These are phyloP conservation scores for Coprinellus micaceus DNA, from an alignment of 768 basidiomycete species.

Conservation along the genomic window DNA sequence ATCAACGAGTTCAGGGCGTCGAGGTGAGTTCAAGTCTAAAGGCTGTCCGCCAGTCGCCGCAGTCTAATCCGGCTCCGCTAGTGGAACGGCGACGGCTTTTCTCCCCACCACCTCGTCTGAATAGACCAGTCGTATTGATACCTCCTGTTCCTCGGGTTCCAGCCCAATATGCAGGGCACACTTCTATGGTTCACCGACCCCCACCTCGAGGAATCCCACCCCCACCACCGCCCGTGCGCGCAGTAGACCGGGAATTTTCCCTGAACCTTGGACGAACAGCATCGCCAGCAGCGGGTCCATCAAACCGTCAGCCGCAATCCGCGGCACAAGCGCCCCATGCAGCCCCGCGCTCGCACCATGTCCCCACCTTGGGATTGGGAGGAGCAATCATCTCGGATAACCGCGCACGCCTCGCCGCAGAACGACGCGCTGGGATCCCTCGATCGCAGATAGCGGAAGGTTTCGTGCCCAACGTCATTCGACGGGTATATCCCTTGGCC, in stretches of 20 bases:
- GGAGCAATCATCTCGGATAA: conserved; percentile 53
- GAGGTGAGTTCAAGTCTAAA: neutral
- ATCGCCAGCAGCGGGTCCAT: conserved; percentile 22
- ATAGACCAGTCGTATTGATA: conserved; percentile 26
- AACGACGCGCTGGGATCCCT: conserved; percentile 7
- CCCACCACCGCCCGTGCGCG: conserved; percentile 34
- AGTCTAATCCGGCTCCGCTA: conserved; percentile 1
- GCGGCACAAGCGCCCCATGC: conserved; percentile 26
- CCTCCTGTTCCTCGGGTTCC: conserved; percentile 61
- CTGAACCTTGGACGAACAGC: conserved; percentile 43
- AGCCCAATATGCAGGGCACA: conserved; percentile 27
- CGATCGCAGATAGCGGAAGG: conserved; percentile 17
- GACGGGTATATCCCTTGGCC: conserved; percentile 3
- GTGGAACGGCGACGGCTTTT: conserved; percentile 3
- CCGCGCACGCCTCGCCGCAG: conserved; percentile 21
- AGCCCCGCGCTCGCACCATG: conserved; percentile 49
- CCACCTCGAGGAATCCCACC: conserved; percentile 10
- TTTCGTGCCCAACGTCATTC: conserved; percentile 9
- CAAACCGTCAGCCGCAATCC: conserved; percentile 13
- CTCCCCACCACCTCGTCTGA: conserved; percentile 48
- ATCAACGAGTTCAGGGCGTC: conserved; percentile 7
- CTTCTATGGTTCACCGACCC: conserved; percentile 35
- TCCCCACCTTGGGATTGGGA: conserved; percentile 61
- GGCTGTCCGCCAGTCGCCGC: conserved; percentile 11
- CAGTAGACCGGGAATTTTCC: conserved; percentile 34